A percentile compares a stretch with the other conserved stretches of the same genome.
phyloP scores from a whole-genome alignment of 2,329 filamentous ascomycete genomes.

The Helminthosporium solani region DNA sequence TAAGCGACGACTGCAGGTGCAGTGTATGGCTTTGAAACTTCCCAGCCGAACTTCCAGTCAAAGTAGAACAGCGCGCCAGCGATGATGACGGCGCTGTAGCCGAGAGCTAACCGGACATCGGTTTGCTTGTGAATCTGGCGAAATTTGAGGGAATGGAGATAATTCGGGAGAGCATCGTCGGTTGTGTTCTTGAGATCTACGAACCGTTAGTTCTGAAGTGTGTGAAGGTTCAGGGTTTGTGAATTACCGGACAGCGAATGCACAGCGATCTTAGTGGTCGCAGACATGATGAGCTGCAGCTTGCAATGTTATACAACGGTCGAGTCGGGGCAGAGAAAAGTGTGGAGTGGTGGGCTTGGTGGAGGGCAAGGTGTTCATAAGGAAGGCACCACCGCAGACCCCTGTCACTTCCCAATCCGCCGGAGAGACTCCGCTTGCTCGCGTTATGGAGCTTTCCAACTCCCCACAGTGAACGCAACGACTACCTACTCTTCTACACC shows the following conservation, averaged over 20 bases:
- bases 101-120: constrained; percentile 79
- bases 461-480: no score
- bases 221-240: constrained; percentile 4
- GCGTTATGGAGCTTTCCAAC: constrained; percentile 22
- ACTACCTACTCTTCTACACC: constrained; percentile 19
- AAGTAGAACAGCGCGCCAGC: constrained; percentile 83
- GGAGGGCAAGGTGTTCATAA: constrained; percentile 41
- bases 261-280: constrained; percentile 58
- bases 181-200: constrained; percentile 94
- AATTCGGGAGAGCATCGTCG: constrained; percentile 91
- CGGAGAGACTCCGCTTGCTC: constrained; percentile 32
- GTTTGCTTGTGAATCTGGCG: constrained; percentile 75
- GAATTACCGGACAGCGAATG: constrained; percentile 66
- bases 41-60: constrained; percentile 91
- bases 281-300: constrained; percentile 29
- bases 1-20: constrained; percentile 77
- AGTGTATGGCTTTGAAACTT: constrained; percentile 79
- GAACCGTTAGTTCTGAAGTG: constrained; percentile 13
- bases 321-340: neutral
- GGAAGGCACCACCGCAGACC: constrained; percentile 27
- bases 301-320: neutral
- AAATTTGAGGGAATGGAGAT: constrained; percentile 86
- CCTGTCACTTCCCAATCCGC: constrained; percentile 25
- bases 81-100: constrained; percentile 78
- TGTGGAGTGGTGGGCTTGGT: constrained; percentile 15